Base-by-base conservation (phyloP, 345 rosid genomes). In the Clarkia xantiana region DNA sequence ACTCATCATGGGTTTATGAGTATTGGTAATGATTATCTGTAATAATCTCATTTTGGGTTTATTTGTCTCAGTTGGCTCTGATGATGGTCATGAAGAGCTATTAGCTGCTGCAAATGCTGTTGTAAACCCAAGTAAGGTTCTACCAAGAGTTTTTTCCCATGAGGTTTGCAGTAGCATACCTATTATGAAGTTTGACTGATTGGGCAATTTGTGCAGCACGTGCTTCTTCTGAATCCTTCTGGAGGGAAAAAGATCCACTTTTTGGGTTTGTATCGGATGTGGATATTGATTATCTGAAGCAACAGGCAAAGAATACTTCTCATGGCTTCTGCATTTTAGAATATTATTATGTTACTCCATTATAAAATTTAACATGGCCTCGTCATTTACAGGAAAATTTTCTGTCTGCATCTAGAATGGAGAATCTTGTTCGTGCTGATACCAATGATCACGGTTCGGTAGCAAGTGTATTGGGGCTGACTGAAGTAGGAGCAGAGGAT, bases 211-310 rank as follows among this genome's bases (percentile, higher is more conserved):
- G 59, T 75, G 70, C 78, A 87, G 96, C 70, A 55, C 76, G 64
- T 59, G 67, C 69, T 43, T 67, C 64, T 57, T 62, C 73, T 22
- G 69, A 62, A 51, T 60, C 76, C 49, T 81, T 84, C 60, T 91
- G 96, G 96, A 78, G 70, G 77, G 82, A 76, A 60, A 78, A 84
- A 83, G 98, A 91, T 67, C 74, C 70, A 13, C 68, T 69, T 59
- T 81, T 87, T 65, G 76, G 94, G 63, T 67, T 72, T 60, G 55
- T 87, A 69, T 73, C 86, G 62, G 84, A 79, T 53, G 67, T 60
- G 53, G 86, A 79, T 64, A 67, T 86, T 61, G 62, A 62, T 59
- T 71, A 68, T 67, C 57, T 90, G 69, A 77, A 81, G 65, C 78
- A 78, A 62, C 86, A 76, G 96, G 98, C 77, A 61, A 56, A 16